These are phyloP conservation scores for Lasiodiplodia citricola DNA, from an alignment of 2,329 filamentous ascomycete species.

Conservation along the genomic window DNA sequence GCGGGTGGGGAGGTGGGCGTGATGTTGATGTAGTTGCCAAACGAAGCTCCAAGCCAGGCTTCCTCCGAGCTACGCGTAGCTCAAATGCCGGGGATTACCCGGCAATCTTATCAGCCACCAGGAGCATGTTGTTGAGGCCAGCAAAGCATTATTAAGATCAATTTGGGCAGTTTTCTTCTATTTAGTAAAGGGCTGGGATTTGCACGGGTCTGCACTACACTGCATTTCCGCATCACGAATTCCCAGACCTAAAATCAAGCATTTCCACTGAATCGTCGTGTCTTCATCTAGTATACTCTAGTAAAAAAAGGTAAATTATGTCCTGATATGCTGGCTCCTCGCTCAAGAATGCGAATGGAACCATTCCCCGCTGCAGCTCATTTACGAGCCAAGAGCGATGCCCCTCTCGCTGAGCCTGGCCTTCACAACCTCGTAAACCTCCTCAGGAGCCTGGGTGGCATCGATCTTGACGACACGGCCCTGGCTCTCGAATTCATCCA, in stretches of 20 bases:
- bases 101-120: constrained; percentile 19
- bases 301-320: background rate
- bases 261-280: background rate
- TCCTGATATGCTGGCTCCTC: background rate
- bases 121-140: background rate
- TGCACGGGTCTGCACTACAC: background rate
- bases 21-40: constrained; percentile 24
- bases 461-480: constrained; percentile 80
- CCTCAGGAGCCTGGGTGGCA: constrained; percentile 70
- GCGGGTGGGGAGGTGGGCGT: constrained; percentile 16
- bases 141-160: constrained; percentile 1
- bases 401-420: constrained; percentile 53
- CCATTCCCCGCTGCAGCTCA: background rate
- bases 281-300: constrained; percentile 17
- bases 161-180: background rate
- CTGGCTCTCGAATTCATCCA: constrained; percentile 79
- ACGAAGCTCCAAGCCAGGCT: constrained; percentile 25
- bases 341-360: background rate
- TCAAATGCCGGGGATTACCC: background rate
- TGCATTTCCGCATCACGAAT: background rate
- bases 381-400: constrained; percentile 30
- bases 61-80: constrained; percentile 24
- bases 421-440: constrained; percentile 64
- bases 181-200: background rate
- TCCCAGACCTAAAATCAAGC: background rate